These are phyloP conservation scores for Epithemia pelagica DNA, from an alignment of 108 stramenopile genomes.

Conservation along the genomic window DNA sequence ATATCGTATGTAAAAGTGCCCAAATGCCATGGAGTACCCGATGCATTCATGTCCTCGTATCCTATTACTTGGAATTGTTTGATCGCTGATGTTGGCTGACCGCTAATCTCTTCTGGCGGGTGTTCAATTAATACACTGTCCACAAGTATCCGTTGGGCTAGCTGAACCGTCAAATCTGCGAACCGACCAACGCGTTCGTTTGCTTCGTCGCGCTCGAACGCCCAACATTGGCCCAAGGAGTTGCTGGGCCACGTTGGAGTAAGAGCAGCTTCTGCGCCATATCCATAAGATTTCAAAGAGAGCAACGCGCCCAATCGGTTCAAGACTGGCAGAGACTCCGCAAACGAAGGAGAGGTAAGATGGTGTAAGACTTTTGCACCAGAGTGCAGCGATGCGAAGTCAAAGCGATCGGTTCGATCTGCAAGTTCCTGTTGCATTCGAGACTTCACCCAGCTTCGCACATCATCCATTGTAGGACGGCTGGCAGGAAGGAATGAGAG, in stretches of 20 bases:
- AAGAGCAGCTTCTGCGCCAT: slow-evolving; percentile 73
- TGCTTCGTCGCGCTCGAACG: slow-evolving; percentile 35
- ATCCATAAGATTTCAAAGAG: slow-evolving; percentile 63
- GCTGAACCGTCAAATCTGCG: slow-evolving; percentile 53
- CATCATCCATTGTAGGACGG: not conserved
- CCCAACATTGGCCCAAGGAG: slow-evolving; percentile 77
- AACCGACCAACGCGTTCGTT: slow-evolving; percentile 39
- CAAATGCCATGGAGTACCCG: slow-evolving; percentile 43
- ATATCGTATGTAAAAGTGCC: slow-evolving; percentile 47
- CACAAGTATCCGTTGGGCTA: slow-evolving; percentile 40
- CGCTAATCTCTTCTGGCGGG: slow-evolving; percentile 28
- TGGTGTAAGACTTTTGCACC: slow-evolving; percentile 55
- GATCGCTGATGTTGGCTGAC: slow-evolving; percentile 34
- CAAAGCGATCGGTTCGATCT: slow-evolving; percentile 58
- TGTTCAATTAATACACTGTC: slow-evolving; percentile 59
- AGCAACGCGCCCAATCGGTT: slow-evolving; percentile 54
- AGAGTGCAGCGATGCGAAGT: slow-evolving; percentile 50
- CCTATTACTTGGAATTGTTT: slow-evolving; percentile 56
- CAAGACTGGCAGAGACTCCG: slow-evolving; percentile 48
- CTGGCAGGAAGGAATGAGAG: not conserved
- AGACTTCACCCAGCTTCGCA: not conserved
- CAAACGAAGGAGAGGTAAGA: slow-evolving; percentile 58
- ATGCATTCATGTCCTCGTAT: slow-evolving; percentile 48
- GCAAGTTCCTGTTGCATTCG: slow-evolving; percentile 49
- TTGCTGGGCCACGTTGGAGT: slow-evolving; percentile 44